phyloP scores from a whole-genome alignment of 345 rosid species.

The Schrenkiella parvula region DNA sequence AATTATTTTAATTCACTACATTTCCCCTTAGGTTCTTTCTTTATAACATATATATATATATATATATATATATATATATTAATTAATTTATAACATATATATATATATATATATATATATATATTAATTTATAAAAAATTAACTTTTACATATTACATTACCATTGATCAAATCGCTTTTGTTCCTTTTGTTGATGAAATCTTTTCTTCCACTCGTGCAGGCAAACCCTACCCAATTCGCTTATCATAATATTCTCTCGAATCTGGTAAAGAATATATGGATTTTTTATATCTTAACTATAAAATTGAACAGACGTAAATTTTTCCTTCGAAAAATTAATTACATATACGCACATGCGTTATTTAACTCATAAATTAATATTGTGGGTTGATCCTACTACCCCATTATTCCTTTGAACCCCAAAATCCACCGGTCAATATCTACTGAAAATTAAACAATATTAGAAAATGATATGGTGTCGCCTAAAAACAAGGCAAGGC shows the following conservation, averaged over 20 bases:
- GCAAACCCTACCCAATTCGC: slow-evolving; percentile 30
- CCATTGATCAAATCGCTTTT: slow-evolving; percentile 1
- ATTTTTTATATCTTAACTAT: not conserved
- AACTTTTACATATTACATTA: not conserved
- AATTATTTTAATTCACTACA: slow-evolving; percentile 1
- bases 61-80: too few relatives aligned
- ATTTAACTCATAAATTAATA: not conserved
- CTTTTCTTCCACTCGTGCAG: slow-evolving; percentile 53
- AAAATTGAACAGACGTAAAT: not conserved
- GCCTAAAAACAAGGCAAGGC: slow-evolving; percentile 36
- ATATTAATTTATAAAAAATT: too few relatives aligned
- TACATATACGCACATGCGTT: slow-evolving; percentile 3
- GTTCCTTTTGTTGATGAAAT: slow-evolving; percentile 5
- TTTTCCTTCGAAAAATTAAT: too few relatives aligned
- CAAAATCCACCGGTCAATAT: slow-evolving; percentile 24
- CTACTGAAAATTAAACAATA: not conserved
- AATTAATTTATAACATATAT: too few relatives aligned
- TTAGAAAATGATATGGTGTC: slow-evolving; percentile 36
- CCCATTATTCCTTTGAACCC: slow-evolving; percentile 5
- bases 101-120: too few relatives aligned
- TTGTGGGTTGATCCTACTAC: slow-evolving; percentile 3
- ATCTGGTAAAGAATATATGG: not conserved
- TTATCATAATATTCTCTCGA: slow-evolving; percentile 22
- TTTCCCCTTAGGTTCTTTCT: not conserved
- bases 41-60: too few relatives aligned